Evolutionary conservation across 768 basidiomycete species (phyloP).

Genomic region (Stropharia rugosoannulata): DNA sequence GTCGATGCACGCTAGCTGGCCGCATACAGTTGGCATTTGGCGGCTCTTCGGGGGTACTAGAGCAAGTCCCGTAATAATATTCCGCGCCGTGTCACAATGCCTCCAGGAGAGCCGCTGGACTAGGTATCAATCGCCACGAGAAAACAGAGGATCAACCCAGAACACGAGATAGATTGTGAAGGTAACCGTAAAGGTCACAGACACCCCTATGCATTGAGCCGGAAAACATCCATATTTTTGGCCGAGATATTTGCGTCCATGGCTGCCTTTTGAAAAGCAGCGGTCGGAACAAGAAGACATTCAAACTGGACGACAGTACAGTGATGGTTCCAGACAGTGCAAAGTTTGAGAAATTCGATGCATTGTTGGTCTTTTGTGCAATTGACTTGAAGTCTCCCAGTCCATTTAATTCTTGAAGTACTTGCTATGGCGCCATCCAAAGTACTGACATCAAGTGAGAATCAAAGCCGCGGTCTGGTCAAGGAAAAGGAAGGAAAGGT

Average conservation of each 20-base stretch:
- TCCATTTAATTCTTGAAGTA: too few species aligned
- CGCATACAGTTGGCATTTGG: background rate
- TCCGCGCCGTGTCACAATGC: background rate
- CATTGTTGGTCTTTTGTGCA: too few species aligned
- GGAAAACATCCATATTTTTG: slow-evolving; percentile 1
- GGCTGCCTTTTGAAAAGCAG: too few species aligned
- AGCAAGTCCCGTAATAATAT: background rate
- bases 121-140: background rate
- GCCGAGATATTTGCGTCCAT: slow-evolving; percentile 3
- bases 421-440: too few species aligned
- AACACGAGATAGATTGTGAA: background rate
- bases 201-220: background rate
- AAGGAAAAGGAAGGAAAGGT: too few species aligned
- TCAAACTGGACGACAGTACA: too few species aligned
- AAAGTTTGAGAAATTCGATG: too few species aligned
- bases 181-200: background rate
- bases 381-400: too few species aligned
- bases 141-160: slow-evolving; percentile 1
- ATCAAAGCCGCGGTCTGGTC: too few species aligned
- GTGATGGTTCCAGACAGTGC: too few species aligned
- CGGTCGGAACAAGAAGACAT: too few species aligned
- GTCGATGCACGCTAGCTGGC: background rate
- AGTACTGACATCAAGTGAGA: too few species aligned
- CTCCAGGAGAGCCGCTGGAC: background rate
- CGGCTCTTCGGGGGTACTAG: background rate